Conservation (phyloP, 2,329 filamentous ascomycete species). For the Penicillium verrucosum region DNA sequence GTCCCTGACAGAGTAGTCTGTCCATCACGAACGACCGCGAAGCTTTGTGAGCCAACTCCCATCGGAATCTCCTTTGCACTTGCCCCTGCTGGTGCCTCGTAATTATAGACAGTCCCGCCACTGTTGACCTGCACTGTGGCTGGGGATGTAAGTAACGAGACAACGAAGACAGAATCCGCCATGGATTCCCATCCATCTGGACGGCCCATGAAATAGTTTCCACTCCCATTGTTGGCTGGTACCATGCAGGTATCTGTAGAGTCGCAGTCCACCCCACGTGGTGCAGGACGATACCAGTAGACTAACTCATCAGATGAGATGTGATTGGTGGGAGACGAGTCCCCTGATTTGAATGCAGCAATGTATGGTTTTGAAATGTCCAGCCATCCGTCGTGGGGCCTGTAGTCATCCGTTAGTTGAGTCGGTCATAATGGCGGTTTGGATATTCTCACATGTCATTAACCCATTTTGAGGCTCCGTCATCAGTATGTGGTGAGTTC, state of each 20-base stretch:
- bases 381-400: conserved; percentile 53
- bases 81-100: conserved; percentile 42
- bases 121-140: conserved; percentile 43
- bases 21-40: conserved; percentile 41
- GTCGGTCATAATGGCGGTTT: not conserved
- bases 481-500: conserved; percentile 38
- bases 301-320: conserved; percentile 50
- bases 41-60: conserved; percentile 45
- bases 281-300: conserved; percentile 57
- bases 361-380: conserved; percentile 55
- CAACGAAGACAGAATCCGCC: conserved; percentile 53
- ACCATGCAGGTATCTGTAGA: conserved; percentile 52
- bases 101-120: conserved; percentile 11
- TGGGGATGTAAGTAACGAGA: conserved; percentile 47
- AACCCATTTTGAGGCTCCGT: conserved; percentile 47
- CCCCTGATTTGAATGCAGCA: conserved; percentile 51
- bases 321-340: conserved; percentile 34
- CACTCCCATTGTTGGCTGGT: conserved; percentile 46
- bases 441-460: conserved; percentile 45
- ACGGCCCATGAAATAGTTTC: conserved; percentile 53
- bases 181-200: conserved; percentile 52
- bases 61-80: conserved; percentile 44
- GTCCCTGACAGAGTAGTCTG: conserved; percentile 28
- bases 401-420: conserved; percentile 9
- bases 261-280: conserved; percentile 49